Base-by-base conservation (phyloP, 345 rosid species). In the Hypericum androsaemum region DNA sequence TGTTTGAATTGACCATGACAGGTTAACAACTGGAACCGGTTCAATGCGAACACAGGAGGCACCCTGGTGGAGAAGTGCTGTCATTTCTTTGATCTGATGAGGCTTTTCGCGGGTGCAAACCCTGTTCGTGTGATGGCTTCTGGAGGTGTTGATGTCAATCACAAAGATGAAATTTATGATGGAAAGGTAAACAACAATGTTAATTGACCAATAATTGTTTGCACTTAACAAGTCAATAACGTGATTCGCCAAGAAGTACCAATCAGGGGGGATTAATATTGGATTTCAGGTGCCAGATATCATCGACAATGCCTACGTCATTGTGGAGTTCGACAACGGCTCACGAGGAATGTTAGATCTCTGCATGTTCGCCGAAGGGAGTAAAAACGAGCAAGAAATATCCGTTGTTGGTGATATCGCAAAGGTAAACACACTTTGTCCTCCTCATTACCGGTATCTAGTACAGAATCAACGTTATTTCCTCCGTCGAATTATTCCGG, bases 311-410 rank as follows among this genome's bases (percentile, higher is more conserved):
- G 88, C 98, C 0, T 92, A 87, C 47, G 95, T 87, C 37, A 77
- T 87, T 12, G 74, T 84, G 6, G 98, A 92, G 58, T 92, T 92
- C 46, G 84, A 87, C 54, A 92, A 84, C 65, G 96, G 95, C 7
- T 76, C 95, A 10, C 73, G 98, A 50, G 89, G 95, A 57, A 80
- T 84, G 86, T 89, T 92, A 0, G 98, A 92, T 59, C 95, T 92
- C 46, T 83, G 96, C 67, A 92, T 92, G 98, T 92, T 84, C 69
- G 98, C 96, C 40, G 95, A 87, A 80, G 98, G 96, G 44, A 87
- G 88, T 66, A 87, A 76, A 79, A 87, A 92, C 52, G 95, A 87
- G 80, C 98, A 83, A 76, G 95, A 87, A 63, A 84, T 92, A 49
- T 77, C 80, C 54, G 94, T 83, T 32, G 89, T 80, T 42, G 89